Base-by-base conservation (phyloP, 2,329 filamentous ascomycete genomes). In the Herpomyces periplanetae region DNA sequence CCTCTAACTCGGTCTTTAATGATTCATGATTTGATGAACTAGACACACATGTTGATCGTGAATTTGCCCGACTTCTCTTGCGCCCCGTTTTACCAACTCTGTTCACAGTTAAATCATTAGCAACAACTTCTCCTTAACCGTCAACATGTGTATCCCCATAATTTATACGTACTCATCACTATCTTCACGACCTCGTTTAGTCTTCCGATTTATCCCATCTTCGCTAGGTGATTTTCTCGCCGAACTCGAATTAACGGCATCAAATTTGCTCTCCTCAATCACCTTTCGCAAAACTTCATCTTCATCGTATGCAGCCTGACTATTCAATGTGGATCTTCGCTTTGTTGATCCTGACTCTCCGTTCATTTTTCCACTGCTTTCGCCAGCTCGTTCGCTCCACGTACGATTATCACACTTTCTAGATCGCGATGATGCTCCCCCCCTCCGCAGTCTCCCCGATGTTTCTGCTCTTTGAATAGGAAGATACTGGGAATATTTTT, bases 321-420 rank as follows among this genome's bases (percentile, higher is more conserved):
- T 96, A 34, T 91, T 87, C 69, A 91, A 88, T 4, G 80, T 96
- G 9, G 71, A 87, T 11, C 80, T 55, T 23, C 80, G 56, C 36
- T 88, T 91, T 14, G 61, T 57, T 20, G 53, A 49, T 20, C 55
- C 49, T 16, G 39, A 38, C 17, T 47, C 43, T 44, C 18, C 46
- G 53, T 26, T 42, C 51, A 33, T 36, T 53, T 40, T 52, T 56
- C 28, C 41, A 44, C 30, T 43, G 46, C 28, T 45, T 49, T 23
- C 44, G 48, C 11, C 41, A 57, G 30, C 38, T 47, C 31, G 38
- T 41, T 30, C 37, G 47, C 40, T n/a, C n/a, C n/a, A n/a, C n/a
- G n/a, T 16, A 59, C 40, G 1, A 62, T 68, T 8, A 45, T 44
- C 25, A 62, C 59, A 9, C 17, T 6, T 5, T 30, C 56, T 46